phyloP scores from a whole-genome alignment of 208 protist species.

The Leishmania gerbilli region DNA sequence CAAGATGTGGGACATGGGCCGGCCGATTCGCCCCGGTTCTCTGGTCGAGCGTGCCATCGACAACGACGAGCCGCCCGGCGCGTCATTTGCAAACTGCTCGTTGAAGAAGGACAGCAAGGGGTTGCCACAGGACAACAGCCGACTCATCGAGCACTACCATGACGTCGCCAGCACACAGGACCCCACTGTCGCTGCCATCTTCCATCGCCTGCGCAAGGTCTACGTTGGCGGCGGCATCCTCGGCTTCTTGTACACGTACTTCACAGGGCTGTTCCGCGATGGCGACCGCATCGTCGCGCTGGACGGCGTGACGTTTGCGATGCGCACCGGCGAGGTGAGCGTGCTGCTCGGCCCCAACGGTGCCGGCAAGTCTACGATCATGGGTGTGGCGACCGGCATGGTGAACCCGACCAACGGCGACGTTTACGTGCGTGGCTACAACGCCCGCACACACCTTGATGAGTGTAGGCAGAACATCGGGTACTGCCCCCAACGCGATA shows the following conservation, averaged over 20 bases:
- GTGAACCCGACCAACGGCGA: constrained; percentile 62
- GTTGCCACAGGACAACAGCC: not conserved
- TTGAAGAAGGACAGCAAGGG: constrained; percentile 20
- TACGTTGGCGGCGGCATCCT: constrained; percentile 66
- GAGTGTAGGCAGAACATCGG: constrained; percentile 85
- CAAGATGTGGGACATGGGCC: constrained; percentile 38
- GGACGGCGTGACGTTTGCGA: constrained; percentile 64
- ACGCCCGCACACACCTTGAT: constrained; percentile 50
- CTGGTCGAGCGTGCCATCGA: constrained; percentile 16
- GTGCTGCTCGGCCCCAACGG: constrained; percentile 89
- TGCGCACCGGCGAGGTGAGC: constrained; percentile 72
- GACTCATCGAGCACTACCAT: constrained; percentile 45
- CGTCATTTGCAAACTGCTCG: constrained; percentile 5
- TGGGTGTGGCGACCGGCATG: constrained; percentile 80
- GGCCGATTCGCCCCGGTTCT: constrained; percentile 25
- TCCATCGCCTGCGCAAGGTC: constrained; percentile 57
- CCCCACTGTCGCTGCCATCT: constrained; percentile 37
- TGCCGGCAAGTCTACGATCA: constrained; percentile 83
- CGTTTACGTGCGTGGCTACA: constrained; percentile 64
- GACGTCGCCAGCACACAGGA: constrained; percentile 43
- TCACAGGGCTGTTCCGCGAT: constrained; percentile 56
- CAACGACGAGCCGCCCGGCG: not conserved
- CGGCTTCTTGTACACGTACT: constrained; percentile 66
- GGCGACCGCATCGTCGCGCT: constrained; percentile 63
- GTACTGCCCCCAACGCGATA: constrained; percentile 94